phyloP scores from a whole-genome alignment of 495 filamentous ascomycete genomes.

The Xylaria bambusicola region DNA sequence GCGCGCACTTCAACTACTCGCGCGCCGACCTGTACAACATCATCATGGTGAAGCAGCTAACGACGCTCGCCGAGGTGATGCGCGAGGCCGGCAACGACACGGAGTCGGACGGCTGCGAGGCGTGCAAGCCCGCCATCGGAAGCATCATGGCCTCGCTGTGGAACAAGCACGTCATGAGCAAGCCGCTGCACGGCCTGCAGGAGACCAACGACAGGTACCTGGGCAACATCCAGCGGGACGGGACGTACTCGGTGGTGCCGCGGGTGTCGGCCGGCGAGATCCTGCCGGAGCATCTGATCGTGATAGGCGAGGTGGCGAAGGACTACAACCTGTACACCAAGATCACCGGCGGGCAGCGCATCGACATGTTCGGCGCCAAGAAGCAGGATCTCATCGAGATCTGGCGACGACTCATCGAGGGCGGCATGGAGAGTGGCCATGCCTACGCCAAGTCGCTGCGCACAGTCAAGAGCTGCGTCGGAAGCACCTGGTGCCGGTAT shows the following conservation, averaged over 20 bases:
- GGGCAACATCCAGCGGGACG: slow-evolving; percentile 94
- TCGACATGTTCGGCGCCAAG: slow-evolving; percentile 93
- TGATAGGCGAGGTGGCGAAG: slow-evolving; percentile 86
- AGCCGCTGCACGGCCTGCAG: slow-evolving; percentile 74
- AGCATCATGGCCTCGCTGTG: slow-evolving; percentile 84
- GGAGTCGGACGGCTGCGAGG: slow-evolving; percentile 81
- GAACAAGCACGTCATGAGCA: slow-evolving; percentile 85
- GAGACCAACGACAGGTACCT: slow-evolving; percentile 93
- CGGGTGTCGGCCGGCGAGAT: slow-evolving; percentile 88
- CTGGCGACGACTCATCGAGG: slow-evolving; percentile 82
- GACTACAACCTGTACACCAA: slow-evolving; percentile 90
- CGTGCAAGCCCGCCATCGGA: slow-evolving; percentile 84
- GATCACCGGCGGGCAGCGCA: slow-evolving; percentile 93
- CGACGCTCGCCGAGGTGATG: slow-evolving; percentile 81
- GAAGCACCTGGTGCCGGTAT: slow-evolving; percentile 92
- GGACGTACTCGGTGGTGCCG: slow-evolving; percentile 89
- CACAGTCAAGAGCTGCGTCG: slow-evolving; percentile 94
- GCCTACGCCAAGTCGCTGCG: slow-evolving; percentile 92
- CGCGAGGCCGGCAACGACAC: slow-evolving; percentile 72
- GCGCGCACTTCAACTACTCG: slow-evolving; percentile 83
- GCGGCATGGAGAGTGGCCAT: slow-evolving; percentile 94
- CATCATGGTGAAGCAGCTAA: slow-evolving; percentile 77
- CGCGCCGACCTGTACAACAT: slow-evolving; percentile 91
- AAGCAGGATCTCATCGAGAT: slow-evolving; percentile 91
- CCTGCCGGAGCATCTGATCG: slow-evolving; percentile 85